These are phyloP conservation scores for Cryptococcus sp. DNA, from an alignment of 1,284 basidiomycete species.

Conservation along the genomic window DNA sequence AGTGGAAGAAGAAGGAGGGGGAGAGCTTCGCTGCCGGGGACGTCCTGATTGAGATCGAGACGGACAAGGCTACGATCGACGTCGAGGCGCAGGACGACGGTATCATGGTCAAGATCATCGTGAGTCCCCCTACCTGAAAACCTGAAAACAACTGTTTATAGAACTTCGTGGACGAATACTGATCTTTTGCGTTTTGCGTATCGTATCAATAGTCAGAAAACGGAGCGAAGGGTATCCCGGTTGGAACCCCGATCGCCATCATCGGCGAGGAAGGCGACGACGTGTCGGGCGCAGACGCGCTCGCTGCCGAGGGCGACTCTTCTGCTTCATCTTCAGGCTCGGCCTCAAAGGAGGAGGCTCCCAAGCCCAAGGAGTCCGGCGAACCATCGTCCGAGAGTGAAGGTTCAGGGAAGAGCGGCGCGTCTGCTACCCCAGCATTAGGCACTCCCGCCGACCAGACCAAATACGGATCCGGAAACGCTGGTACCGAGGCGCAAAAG, in stretches of 20 bases:
- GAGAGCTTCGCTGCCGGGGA: slow-evolving; percentile 87
- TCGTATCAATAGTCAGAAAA: slow-evolving; percentile 65
- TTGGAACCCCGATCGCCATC: slow-evolving; percentile 87
- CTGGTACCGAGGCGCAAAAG: slow-evolving; percentile 41
- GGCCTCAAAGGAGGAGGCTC: slow-evolving; percentile 21
- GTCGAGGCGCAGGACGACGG: slow-evolving; percentile 98
- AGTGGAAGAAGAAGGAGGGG: slow-evolving; percentile 97
- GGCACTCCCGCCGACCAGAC: slow-evolving; percentile 47
- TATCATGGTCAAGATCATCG: slow-evolving; percentile 81
- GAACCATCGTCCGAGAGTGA: slow-evolving; percentile 39
- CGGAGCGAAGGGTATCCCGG: slow-evolving; percentile 81
- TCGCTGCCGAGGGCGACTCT: slow-evolving; percentile 60
- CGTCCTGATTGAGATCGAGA: slow-evolving; percentile 82
- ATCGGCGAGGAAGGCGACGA: slow-evolving; percentile 93
- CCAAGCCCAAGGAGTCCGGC: slow-evolving; percentile 37
- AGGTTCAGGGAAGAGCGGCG: slow-evolving; percentile 55
- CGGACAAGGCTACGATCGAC: slow-evolving; percentile 99
- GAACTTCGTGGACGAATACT: background rate
- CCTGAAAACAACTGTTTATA: background rate
- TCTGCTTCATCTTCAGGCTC: slow-evolving; percentile 18
- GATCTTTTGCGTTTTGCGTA: background rate
- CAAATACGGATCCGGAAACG: slow-evolving; percentile 64
- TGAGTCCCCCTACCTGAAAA: slow-evolving; percentile 39
- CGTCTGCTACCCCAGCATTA: slow-evolving; percentile 36
- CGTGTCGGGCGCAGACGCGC: slow-evolving; percentile 72